These are phyloP conservation scores for Tetrahymena malaccensis DNA, from an alignment of 73 alveolate species.

Conservation along the genomic window DNA sequence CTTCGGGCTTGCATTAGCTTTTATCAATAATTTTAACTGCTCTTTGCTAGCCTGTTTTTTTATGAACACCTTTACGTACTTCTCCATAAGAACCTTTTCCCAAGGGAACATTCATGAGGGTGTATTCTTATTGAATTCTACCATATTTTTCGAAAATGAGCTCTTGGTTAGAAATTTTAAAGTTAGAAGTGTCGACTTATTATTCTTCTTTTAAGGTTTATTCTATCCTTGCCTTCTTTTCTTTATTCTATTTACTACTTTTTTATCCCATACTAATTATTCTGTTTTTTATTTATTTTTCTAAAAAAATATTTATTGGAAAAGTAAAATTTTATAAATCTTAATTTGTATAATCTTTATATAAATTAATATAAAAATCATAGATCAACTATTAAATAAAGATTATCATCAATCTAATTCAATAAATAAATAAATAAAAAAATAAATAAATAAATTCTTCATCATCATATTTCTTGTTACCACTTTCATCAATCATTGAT, in stretches of 20 bases:
- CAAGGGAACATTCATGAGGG: slow-evolving; percentile 4
- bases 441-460: too few species aligned
- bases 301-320: neutral
- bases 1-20: neutral
- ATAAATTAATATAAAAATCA: too few species aligned
- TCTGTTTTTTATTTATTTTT: neutral
- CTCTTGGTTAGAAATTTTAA: neutral
- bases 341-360: neutral
- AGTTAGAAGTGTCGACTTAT: neutral
- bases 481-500: neutral
- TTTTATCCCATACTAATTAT: neutral
- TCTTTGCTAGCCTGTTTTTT: slow-evolving; percentile 6
- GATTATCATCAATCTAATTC: neutral
- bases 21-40: slow-evolving; percentile 30
- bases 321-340: neutral
- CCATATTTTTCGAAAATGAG: slow-evolving; percentile 1
- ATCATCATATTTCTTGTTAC: neutral
- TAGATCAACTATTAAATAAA: too few species aligned
- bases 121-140: neutral
- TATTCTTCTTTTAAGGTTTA: neutral
- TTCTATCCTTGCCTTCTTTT: neutral
- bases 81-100: slow-evolving; percentile 38
- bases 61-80: slow-evolving; percentile 26
- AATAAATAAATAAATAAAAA: too few species aligned
- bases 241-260: neutral